Conservation (phyloP, 257 asterid species). For the Gentiana dahurica region DNA sequence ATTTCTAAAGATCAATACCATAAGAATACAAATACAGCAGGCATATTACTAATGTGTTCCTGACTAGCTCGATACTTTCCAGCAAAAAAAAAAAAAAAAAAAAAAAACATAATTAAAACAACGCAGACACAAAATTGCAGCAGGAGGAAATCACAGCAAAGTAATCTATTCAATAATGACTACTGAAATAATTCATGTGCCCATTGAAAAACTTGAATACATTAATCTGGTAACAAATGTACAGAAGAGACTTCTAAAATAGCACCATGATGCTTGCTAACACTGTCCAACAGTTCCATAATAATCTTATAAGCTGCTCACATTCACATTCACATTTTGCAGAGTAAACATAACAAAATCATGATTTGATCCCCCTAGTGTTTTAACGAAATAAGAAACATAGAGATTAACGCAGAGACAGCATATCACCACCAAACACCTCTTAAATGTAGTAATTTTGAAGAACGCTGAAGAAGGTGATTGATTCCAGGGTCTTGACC, state of each 20-base stretch:
- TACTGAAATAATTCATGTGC: no score
- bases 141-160: neutral
- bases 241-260: no score
- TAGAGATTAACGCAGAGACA: neutral
- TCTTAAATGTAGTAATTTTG: constrained; percentile 25
- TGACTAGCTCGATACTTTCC: neutral
- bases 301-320: neutral
- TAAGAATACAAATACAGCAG: neutral
- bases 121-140: neutral
- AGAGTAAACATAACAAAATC: neutral
- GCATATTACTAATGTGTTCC: neutral
- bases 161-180: no score
- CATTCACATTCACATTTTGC: neutral
- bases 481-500: constrained; percentile 41
- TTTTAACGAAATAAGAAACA: constrained; percentile 2
- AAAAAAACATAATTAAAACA: no score
- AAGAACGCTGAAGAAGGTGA: constrained; percentile 23
- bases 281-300: neutral
- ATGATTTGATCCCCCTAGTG: neutral
- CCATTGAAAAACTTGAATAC: no score
- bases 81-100: no score
- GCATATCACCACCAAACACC: constrained; percentile 27
- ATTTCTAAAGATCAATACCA: neutral
- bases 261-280: neutral
- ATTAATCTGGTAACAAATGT: no score